Conservation (phyloP, 495 filamentous ascomycete species). For the Xylaria bambusicola region DNA sequence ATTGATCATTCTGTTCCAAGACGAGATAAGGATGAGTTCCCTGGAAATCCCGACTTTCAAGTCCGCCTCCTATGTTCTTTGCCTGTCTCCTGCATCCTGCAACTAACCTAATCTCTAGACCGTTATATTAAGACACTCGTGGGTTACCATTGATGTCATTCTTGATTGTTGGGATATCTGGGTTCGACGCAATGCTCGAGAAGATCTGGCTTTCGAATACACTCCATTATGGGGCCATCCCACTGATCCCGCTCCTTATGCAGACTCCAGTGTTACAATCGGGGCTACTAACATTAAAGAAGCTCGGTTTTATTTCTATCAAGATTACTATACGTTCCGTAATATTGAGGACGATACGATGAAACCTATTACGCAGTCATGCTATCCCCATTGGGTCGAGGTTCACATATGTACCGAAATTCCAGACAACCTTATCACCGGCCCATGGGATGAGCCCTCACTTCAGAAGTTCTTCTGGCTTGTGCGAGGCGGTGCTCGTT, state of each 20-base stretch:
- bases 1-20: conserved; percentile 1
- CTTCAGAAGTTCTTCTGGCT: conserved; percentile 43
- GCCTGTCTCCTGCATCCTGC: neutral
- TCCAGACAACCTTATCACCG: conserved; percentile 34
- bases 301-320: conserved; percentile 17
- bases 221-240: conserved; percentile 21
- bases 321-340: conserved; percentile 24
- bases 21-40: conserved; percentile 16
- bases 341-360: conserved; percentile 4
- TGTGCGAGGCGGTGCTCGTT: conserved; percentile 30
- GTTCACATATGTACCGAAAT: conserved; percentile 34
- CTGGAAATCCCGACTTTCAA: conserved; percentile 38
- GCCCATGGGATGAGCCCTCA: conserved; percentile 28
- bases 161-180: conserved; percentile 25
- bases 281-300: conserved; percentile 8
- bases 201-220: neutral
- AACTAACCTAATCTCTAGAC: conserved; percentile 29
- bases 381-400: conserved; percentile 22
- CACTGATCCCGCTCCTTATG: neutral
- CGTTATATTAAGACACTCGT: conserved; percentile 32
- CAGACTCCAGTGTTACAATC: neutral
- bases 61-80: conserved; percentile 21
- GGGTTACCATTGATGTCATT: conserved; percentile 34
- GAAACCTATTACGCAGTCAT: neutral
- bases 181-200: conserved; percentile 15